These are phyloP conservation scores for Rheum nobile DNA, from an alignment of 148 eudicot genomes.

Conservation along the genomic window DNA sequence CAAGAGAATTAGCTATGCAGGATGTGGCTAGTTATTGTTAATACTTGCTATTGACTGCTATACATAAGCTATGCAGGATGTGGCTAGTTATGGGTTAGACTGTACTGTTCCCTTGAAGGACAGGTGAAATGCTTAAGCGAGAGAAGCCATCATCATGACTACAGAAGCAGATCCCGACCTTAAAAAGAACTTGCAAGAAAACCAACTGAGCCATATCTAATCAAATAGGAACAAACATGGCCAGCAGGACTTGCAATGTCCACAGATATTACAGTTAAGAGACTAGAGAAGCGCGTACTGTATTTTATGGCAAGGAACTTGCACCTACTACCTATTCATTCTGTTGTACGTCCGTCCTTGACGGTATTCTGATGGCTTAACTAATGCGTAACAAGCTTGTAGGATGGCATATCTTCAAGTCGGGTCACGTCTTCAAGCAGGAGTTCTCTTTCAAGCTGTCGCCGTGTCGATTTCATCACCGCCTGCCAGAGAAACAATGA, in stretches of 20 bases:
- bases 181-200: neutral
- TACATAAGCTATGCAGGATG: no score
- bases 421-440: constrained; percentile 57
- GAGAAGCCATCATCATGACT: no score
- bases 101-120: no score
- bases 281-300: neutral
- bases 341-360: neutral
- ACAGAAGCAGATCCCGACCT: neutral
- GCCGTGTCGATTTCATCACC: constrained; percentile 96
- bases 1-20: no score
- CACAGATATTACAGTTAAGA: neutral
- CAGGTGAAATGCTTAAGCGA: no score
- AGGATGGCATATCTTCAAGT: constrained; percentile 85
- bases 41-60: no score
- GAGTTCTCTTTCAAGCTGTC: constrained; percentile 82
- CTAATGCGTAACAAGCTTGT: constrained; percentile 53
- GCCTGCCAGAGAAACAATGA: constrained; percentile 27
- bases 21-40: no score
- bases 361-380: neutral
- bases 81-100: no score
- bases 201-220: neutral
- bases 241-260: neutral
- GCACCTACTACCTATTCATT: neutral
- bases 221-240: neutral
- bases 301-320: neutral